Conservation (phyloP, 192 early-diverging fungal species). For the Funneliformis geosporum region DNA sequence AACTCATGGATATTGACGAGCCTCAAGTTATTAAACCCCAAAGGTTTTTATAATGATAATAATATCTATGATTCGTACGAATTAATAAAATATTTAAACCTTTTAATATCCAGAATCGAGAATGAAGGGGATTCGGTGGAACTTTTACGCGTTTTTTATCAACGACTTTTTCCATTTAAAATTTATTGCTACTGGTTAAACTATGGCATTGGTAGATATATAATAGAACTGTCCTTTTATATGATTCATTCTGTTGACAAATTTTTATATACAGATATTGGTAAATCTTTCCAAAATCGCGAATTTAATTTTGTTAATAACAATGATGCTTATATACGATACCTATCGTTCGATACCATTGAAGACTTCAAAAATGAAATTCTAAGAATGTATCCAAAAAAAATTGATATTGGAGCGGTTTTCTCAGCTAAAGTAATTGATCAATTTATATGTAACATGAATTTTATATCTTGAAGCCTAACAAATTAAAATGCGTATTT, state of each 20-base stretch:
- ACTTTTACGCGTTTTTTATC: constrained; percentile 78
- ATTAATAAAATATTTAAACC: background rate
- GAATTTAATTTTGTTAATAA: constrained; percentile 91
- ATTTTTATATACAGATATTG: constrained; percentile 45
- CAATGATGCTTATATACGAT: constrained; percentile 84
- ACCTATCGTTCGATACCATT: constrained; percentile 75
- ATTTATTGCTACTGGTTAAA: constrained; percentile 85
- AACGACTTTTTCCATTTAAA: constrained; percentile 82
- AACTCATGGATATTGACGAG: background rate
- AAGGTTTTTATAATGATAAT: background rate
- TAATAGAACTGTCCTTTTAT: background rate
- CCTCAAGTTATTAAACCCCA: background rate
- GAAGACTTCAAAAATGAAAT: constrained; percentile 79
- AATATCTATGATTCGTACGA: background rate
- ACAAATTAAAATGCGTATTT: background rate
- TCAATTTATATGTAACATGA: background rate
- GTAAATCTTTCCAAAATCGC: constrained; percentile 78
- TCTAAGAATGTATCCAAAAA: constrained; percentile 73
- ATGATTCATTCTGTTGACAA: background rate
- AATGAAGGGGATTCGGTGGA: background rate
- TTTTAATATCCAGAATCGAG: background rate
- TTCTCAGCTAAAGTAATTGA: constrained; percentile 71
- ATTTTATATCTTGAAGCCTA: background rate
- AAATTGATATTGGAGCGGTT: constrained; percentile 97
- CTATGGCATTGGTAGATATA: constrained; percentile 62